These are phyloP conservation scores for Penicillium riverlandense DNA, from an alignment of 495 filamentous ascomycete genomes.

Conservation along the genomic window DNA sequence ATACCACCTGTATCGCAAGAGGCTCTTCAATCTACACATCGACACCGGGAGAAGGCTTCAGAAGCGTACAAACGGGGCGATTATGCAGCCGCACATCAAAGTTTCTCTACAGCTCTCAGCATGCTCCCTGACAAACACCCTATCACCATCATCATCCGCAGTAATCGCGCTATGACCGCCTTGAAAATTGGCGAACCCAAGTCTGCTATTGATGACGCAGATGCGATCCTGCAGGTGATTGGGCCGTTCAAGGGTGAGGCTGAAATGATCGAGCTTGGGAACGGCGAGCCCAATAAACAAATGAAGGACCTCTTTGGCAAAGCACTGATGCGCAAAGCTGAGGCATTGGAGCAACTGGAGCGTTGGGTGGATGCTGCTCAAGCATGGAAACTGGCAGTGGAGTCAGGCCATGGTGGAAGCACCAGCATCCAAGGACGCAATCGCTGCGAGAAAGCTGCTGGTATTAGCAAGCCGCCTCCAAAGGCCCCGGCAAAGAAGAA, in stretches of 20 bases:
- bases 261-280: slow-evolving; percentile 67
- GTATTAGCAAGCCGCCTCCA: slow-evolving; percentile 42
- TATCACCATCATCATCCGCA: slow-evolving; percentile 74
- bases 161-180: slow-evolving; percentile 84
- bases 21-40: slow-evolving; percentile 63
- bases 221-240: slow-evolving; percentile 71
- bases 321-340: slow-evolving; percentile 87
- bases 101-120: slow-evolving; percentile 69
- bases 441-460: slow-evolving; percentile 79
- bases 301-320: slow-evolving; percentile 93
- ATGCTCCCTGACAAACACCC: slow-evolving; percentile 76
- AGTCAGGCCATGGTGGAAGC: slow-evolving; percentile 73
- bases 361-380: slow-evolving; percentile 78
- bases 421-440: slow-evolving; percentile 81
- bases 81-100: slow-evolving; percentile 74
- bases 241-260: slow-evolving; percentile 68
- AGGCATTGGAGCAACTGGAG: slow-evolving; percentile 92
- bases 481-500: slow-evolving; percentile 32
- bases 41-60: slow-evolving; percentile 71
- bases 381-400: slow-evolving; percentile 76
- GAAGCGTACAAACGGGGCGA: slow-evolving; percentile 91
- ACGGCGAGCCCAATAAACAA: slow-evolving; percentile 60
- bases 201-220: slow-evolving; percentile 73
- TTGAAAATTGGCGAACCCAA: slow-evolving; percentile 88
- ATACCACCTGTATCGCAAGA: slow-evolving; percentile 62